These are phyloP conservation scores for Triangularia setosa DNA, from an alignment of 2,329 filamentous ascomycete species.

Conservation along the genomic window DNA sequence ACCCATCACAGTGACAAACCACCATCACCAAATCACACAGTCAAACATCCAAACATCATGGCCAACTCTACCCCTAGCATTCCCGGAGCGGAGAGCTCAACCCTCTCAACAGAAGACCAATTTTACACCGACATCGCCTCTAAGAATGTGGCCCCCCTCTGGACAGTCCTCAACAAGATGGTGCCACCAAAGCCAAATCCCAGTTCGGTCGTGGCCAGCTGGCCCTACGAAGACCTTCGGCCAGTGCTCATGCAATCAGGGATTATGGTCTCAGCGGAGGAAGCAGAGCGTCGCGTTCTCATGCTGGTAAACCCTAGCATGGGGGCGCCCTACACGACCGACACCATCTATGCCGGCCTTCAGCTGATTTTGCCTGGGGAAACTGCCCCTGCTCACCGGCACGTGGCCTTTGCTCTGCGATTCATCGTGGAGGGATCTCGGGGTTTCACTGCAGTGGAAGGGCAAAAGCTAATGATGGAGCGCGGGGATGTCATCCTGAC, in stretches of 20 bases:
- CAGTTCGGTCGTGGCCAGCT: neutral
- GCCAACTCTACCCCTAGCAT: neutral
- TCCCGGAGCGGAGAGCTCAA: neutral
- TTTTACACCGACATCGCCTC: neutral
- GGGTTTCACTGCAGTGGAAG: conserved; percentile 56
- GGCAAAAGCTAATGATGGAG: conserved; percentile 47
- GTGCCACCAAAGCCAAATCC: neutral
- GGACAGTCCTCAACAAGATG: neutral
- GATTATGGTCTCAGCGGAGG: conserved; percentile 25
- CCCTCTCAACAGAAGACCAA: neutral
- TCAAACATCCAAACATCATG: neutral
- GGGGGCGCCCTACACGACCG: conserved; percentile 52
- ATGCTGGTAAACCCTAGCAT: conserved; percentile 30
- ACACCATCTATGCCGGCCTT: conserved; percentile 55
- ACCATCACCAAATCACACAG: neutral
- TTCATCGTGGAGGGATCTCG: conserved; percentile 53
- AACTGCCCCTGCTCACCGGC: conserved; percentile 51
- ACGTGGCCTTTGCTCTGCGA: conserved; percentile 53
- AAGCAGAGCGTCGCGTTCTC: conserved; percentile 30
- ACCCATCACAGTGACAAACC: neutral
- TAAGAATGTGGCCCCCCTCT: neutral
- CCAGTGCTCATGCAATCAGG: conserved; percentile 26
- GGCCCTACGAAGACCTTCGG: conserved; percentile 23
- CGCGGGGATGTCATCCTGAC: conserved; percentile 55
- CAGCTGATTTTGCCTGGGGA: conserved; percentile 56